Percentiles rank a stretch among this genome's conserved stretches.
These are phyloP conservation scores for Thelonectria olida DNA, from an alignment of 2,329 filamentous ascomycete genomes.

Conservation along the genomic window DNA sequence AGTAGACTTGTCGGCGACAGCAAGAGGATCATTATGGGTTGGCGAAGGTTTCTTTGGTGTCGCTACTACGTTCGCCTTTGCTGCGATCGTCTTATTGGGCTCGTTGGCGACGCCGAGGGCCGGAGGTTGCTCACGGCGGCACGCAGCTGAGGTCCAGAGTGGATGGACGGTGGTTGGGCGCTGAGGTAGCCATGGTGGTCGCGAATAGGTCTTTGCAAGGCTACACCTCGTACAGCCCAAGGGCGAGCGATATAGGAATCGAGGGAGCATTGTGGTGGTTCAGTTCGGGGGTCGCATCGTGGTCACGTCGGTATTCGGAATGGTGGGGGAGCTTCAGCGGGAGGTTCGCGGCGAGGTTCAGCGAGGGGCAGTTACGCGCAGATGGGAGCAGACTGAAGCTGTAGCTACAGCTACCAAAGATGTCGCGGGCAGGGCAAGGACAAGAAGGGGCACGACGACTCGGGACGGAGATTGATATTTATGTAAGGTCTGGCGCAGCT, in stretches of 20 bases:
- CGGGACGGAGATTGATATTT: not conserved
- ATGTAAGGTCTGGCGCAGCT: conserved; percentile 26
- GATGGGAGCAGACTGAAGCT: conserved; percentile 16
- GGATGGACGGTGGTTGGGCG: conserved; percentile 38
- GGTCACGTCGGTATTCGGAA: conserved; percentile 30
- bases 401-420: conserved; percentile 27
- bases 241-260: conserved; percentile 46
- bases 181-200: conserved; percentile 43
- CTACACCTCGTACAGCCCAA: conserved; percentile 45
- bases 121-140: conserved; percentile 40
- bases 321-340: conserved; percentile 32
- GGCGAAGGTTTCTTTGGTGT: conserved; percentile 31
- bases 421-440: too few species aligned
- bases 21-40: conserved; percentile 44
- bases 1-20: conserved; percentile 59
- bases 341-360: conserved; percentile 9
- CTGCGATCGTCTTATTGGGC: conserved; percentile 27
- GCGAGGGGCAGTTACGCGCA: conserved; percentile 13
- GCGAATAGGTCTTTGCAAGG: conserved; percentile 35
- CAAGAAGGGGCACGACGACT: too few species aligned
- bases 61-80: conserved; percentile 31
- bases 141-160: conserved; percentile 45
- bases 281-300: conserved; percentile 40
- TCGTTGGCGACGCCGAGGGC: conserved; percentile 27
- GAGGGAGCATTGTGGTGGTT: conserved; percentile 47